Evolutionary conservation across 306 rosid species (phyloP), one percentile per base, ranked within the genome.

Genomic region (Spatholobus suberectus): DNA sequence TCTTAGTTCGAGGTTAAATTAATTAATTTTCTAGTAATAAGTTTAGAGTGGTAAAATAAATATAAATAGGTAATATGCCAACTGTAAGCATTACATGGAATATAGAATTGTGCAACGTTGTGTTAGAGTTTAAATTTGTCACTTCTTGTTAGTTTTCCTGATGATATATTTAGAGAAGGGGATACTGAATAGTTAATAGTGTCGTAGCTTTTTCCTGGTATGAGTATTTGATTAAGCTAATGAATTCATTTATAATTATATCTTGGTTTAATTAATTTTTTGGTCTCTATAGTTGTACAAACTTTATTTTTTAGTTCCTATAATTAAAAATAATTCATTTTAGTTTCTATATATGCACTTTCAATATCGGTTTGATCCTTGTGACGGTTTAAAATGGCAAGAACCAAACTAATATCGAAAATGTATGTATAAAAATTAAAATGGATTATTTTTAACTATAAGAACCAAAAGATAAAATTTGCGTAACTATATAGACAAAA

Each of bases 11-110:
- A 76, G 70, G 82, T 75, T 76, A 18, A 20, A 80, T 80, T 83
- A 69, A 62, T 80, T 83, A 54, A 63, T 63, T 76, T 54, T 87
- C 80, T 83, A 61, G 86, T 59, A 79, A 83, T 79, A 79, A 75
- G 75, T 78, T 82, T 78, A 58, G 78, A 66, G 71, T 4, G 40
- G 77, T 49, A 27, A 43, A 83, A 83, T 80, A 80, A 79, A 29
- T 52, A 40, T 65, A 29, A 75, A 79, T 79, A 75, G 71, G 59
- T 69, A 75, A 75, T 75, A 59, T 78, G 84, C 26, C 75, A 66
- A 78, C 55, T 86, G 89, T 86, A 86, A 73, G 75, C 55, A 81
- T 77, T 63, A 82, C 74, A 67, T 67, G 72, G 76, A 86, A 38
- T 74, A 74, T 68, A 37, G 70, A 38, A 67, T 58, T 67, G 70